phyloP scores from a whole-genome alignment of 1,139 yeast genomes.

The Scheffersomyces segobiensis region DNA sequence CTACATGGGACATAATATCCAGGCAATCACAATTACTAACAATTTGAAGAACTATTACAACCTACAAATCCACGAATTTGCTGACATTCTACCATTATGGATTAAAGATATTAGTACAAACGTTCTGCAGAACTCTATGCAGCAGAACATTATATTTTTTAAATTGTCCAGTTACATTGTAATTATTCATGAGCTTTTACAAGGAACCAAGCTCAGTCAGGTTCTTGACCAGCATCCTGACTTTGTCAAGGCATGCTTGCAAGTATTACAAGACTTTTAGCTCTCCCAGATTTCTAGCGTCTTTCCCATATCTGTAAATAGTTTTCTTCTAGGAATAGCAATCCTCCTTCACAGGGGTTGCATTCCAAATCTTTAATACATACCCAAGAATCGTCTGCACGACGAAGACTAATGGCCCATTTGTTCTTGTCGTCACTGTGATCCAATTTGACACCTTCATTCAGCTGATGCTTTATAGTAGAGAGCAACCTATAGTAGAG shows the following conservation, averaged over 20 bases:
- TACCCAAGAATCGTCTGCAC: conserved; percentile 50
- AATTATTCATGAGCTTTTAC: conserved; percentile 7
- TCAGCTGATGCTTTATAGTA: conserved; percentile 50
- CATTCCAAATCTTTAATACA: conserved; percentile 56
- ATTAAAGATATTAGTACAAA: conserved; percentile 1
- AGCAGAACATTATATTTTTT: conserved; percentile 9
- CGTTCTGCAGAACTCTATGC: conserved; percentile 1
- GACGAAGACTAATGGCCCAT: conserved; percentile 56
- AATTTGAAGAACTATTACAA: conserved; percentile 4
- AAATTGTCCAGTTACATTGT: conserved; percentile 14
- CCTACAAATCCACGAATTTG: conserved; percentile 5
- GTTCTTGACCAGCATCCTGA: conserved; percentile 4
- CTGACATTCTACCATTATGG: conserved; percentile 4
- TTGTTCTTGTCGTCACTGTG: conserved; percentile 28
- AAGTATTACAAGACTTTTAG: conserved; percentile 5
- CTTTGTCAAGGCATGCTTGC: conserved; percentile 6
- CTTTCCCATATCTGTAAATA: conserved; percentile 70
- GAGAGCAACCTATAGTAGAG: conserved; percentile 47
- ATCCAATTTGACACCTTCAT: conserved; percentile 19
- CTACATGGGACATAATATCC: not conserved
- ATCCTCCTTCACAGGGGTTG: conserved; percentile 51
- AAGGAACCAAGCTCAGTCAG: conserved; percentile 7
- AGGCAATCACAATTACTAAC: not conserved
- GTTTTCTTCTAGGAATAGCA: conserved; percentile 62
- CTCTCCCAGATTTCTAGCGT: not conserved